Evolutionary conservation across 108 stramenopile genomes (phyloP).

Genomic region (Aurantiochytrium sp.): DNA sequence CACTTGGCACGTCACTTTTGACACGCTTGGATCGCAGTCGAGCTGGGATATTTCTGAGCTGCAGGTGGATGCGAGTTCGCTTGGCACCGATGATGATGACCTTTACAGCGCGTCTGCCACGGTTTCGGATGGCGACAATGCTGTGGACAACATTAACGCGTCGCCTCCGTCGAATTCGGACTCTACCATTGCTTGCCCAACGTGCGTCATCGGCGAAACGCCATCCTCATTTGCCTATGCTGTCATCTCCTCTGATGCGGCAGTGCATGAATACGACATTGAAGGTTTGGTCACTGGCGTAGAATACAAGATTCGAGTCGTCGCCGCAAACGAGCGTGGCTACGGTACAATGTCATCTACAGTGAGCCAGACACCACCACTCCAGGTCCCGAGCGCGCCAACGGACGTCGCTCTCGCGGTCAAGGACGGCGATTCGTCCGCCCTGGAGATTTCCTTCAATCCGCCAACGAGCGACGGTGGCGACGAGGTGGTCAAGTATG

Average conservation of each 20-base stretch:
- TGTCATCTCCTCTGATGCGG: conserved; percentile 26
- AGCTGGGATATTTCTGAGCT: background rate
- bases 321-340: conserved; percentile 63
- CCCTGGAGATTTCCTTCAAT: conserved; percentile 49
- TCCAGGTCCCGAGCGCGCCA: conserved; percentile 58
- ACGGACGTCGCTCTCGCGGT: conserved; percentile 50
- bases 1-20: conserved; percentile 16
- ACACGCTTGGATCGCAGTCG: background rate
- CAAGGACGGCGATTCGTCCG: conserved; percentile 54
- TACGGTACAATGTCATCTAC: conserved; percentile 43
- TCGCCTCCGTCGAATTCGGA: background rate
- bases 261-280: conserved; percentile 47
- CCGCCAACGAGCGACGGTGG: conserved; percentile 61
- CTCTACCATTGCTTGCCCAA: conserved; percentile 20
- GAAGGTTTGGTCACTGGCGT: conserved; percentile 53
- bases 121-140: background rate
- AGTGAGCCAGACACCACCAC: conserved; percentile 45
- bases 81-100: conserved; percentile 39
- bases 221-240: conserved; percentile 53
- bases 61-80: background rate
- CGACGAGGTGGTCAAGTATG: conserved; percentile 55
- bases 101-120: background rate
- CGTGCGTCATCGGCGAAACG: conserved; percentile 50
- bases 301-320: conserved; percentile 60
- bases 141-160: conserved; percentile 32